Conservation (phyloP, 75 land plant species). For the Pinus albicaulis region DNA sequence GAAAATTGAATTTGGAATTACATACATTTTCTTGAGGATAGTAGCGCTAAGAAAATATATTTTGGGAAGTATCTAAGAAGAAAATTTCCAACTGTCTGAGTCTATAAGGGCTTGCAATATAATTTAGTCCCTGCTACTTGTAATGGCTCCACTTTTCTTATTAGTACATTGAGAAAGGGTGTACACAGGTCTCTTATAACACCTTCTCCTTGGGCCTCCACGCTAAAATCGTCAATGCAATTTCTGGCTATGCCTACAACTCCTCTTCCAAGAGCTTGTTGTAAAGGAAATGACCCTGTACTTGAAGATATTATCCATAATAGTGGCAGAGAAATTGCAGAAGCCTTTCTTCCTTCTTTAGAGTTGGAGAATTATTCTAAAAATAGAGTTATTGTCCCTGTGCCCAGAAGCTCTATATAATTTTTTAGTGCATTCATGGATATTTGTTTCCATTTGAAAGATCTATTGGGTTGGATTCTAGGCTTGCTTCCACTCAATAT, state of each 20-base stretch:
- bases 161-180: conserved; percentile 61
- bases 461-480: too few species aligned
- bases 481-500: too few species aligned
- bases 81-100: conserved; percentile 78
- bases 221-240: conserved; percentile 57
- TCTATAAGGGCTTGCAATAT: conserved; percentile 84
- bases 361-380: conserved; percentile 71
- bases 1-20: too few species aligned
- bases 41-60: too few species aligned
- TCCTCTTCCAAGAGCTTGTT: conserved; percentile 82
- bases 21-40: too few species aligned
- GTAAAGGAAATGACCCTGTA: too few species aligned
- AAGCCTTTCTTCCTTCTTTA: conserved; percentile 34
- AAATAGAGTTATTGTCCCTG: conserved; percentile 51
- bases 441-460: conserved; percentile 43
- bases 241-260: conserved; percentile 73
- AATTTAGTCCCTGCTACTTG: conserved; percentile 85
- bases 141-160: conserved; percentile 55
- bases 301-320: conserved; percentile 59
- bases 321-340: conserved; percentile 68
- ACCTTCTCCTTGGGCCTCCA: conserved; percentile 40
- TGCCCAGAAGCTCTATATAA: conserved; percentile 53
- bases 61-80: conserved; percentile 17
- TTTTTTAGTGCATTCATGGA: conserved; percentile 71
- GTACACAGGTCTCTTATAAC: conserved; percentile 57